These are phyloP conservation scores for Fusarium sulawesiense DNA, from an alignment of 2,329 filamentous ascomycete genomes.

Conservation along the genomic window DNA sequence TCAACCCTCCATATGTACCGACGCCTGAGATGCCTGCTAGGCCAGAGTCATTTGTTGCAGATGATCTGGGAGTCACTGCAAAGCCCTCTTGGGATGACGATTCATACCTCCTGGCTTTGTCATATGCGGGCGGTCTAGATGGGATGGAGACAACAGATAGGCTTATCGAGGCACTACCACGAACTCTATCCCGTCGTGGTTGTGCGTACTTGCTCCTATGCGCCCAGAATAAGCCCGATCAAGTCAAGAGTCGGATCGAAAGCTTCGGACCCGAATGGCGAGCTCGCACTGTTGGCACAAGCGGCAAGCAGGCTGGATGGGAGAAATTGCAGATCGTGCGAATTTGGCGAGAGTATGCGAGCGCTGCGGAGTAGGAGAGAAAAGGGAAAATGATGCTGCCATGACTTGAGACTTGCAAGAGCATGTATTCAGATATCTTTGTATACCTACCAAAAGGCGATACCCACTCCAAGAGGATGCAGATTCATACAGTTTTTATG, in stretches of 20 bases:
- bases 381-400: constrained; percentile 2
- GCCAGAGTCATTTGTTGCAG: constrained; percentile 48
- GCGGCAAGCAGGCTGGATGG: constrained; percentile 91
- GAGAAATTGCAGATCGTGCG: constrained; percentile 91
- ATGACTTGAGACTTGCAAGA: constrained; percentile 40
- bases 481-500: constrained; percentile 47
- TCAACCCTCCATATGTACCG: constrained; percentile 98
- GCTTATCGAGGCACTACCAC: constrained; percentile 76
- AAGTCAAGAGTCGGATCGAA: constrained; percentile 72
- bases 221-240: constrained; percentile 85
- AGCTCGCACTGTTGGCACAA: constrained; percentile 81
- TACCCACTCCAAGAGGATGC: constrained; percentile 43
- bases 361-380: not conserved
- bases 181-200: constrained; percentile 72
- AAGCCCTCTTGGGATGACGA: constrained; percentile 76
- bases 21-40: constrained; percentile 77
- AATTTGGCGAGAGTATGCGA: constrained; percentile 72
- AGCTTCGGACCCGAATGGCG: constrained; percentile 70
- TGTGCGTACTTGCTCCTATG: constrained; percentile 92
- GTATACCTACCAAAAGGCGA: constrained; percentile 43
- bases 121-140: constrained; percentile 88
- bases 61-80: constrained; percentile 44
- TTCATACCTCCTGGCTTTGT: constrained; percentile 83
- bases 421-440: constrained; percentile 50
- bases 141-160: constrained; percentile 95